These are phyloP conservation scores for Didymella sp. DNA, from an alignment of 2,329 filamentous ascomycete genomes.

Conservation along the genomic window DNA sequence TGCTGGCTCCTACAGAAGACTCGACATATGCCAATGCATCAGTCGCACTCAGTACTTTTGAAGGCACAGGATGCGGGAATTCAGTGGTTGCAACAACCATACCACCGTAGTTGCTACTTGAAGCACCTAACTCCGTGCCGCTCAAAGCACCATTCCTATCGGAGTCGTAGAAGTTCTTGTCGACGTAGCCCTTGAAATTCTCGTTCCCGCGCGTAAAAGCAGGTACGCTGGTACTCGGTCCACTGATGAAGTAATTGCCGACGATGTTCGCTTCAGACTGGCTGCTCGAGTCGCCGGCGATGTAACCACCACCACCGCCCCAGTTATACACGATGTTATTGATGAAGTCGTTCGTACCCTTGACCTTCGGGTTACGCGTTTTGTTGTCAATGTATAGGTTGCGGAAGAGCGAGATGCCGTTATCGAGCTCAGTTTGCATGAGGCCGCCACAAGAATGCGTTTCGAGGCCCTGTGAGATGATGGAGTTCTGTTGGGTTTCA, in stretches of 20 bases:
- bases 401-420: constrained; percentile 59
- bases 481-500: constrained; percentile 49
- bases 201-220: constrained; percentile 64
- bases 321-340: constrained; percentile 64
- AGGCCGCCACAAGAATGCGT: constrained; percentile 62
- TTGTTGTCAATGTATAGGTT: constrained; percentile 66
- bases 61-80: constrained; percentile 56
- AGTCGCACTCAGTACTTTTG: constrained; percentile 49
- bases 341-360: constrained; percentile 63
- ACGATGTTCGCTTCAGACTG: constrained; percentile 61
- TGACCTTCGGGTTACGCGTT: constrained; percentile 64
- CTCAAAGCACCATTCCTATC: constrained; percentile 59
- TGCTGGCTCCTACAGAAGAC: constrained; percentile 53
- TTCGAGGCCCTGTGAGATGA: constrained; percentile 62
- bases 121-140: constrained; percentile 56
- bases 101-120: constrained; percentile 56
- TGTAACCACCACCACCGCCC: constrained; percentile 62
- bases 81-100: constrained; percentile 53
- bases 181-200: constrained; percentile 62
- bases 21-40: constrained; percentile 54
- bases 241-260: constrained; percentile 65
- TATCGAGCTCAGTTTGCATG: constrained; percentile 57
- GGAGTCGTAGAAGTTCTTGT: constrained; percentile 61
- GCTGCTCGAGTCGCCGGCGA: constrained; percentile 59
- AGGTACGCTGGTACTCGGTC: constrained; percentile 58